phyloP scores from a whole-genome alignment of 2,329 filamentous ascomycete genomes.

The Monilinia fructicola region DNA sequence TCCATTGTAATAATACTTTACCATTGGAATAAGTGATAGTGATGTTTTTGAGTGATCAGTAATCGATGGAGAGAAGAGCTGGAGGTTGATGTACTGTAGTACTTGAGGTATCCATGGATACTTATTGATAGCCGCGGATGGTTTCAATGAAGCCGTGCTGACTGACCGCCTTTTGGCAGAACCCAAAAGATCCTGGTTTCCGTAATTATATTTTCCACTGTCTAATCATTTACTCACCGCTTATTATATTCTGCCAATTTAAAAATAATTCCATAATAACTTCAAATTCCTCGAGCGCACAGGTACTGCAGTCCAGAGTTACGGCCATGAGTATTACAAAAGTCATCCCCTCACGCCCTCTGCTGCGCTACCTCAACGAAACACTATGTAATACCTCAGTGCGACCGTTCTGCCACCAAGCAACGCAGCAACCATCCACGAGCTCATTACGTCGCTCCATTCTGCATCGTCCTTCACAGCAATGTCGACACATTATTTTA shows the following conservation, averaged over 20 bases:
- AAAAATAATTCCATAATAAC: not conserved
- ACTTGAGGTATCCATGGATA: no score
- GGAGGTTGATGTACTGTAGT: no score
- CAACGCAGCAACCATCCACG: conserved; percentile 1
- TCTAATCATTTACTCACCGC: not conserved
- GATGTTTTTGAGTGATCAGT: not conserved
- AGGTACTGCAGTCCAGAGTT: not conserved
- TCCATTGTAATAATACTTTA: not conserved
- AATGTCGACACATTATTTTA: conserved; percentile 10
- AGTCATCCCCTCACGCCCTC: conserved; percentile 2
- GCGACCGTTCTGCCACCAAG: not conserved
- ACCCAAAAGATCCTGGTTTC: not conserved
- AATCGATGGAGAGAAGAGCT: not conserved
- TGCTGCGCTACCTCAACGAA: not conserved
- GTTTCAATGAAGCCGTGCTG: no score
- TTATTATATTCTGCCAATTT: not conserved
- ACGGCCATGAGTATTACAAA: conserved; percentile 9
- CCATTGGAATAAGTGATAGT: not conserved
- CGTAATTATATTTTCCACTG: not conserved
- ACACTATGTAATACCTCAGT: not conserved
- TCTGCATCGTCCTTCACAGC: conserved; percentile 1
- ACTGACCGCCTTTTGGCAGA: not conserved
- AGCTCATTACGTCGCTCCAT: conserved; percentile 8
- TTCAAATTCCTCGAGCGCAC: not conserved
- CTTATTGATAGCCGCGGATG: no score